A percentile compares a stretch with the other conserved stretches of the same genome.
phyloP scores from a whole-genome alignment of 1,139 yeast species.

The Yamadazyma oceani region DNA sequence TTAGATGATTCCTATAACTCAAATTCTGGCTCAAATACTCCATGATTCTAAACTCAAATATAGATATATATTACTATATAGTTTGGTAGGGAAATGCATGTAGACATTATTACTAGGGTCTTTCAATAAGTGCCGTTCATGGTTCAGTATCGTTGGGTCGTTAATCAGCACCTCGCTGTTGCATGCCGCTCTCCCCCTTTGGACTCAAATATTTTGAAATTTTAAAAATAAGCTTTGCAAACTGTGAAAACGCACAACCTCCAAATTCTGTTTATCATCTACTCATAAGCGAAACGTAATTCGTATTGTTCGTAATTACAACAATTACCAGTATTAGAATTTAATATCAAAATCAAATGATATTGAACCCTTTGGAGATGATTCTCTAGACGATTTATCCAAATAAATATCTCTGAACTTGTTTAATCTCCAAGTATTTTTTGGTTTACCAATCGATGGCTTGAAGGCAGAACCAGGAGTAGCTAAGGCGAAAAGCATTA shows the following conservation, averaged over 20 bases:
- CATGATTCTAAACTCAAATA: not conserved
- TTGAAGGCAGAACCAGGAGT: constrained; percentile 44
- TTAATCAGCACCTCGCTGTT: too few relatives aligned
- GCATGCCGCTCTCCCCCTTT: too few relatives aligned
- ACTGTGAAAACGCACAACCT: too few relatives aligned
- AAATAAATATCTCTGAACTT: constrained; percentile 32
- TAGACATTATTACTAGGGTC: too few relatives aligned
- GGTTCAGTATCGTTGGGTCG: too few relatives aligned
- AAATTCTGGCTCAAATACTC: constrained; percentile 1
- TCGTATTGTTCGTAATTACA: not conserved
- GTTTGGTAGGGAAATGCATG: too few relatives aligned
- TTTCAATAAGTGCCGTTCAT: too few relatives aligned
- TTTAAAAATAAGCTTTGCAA: too few relatives aligned
- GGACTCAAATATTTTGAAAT: too few relatives aligned
- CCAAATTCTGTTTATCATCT: too few relatives aligned
- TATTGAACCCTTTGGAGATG: constrained; percentile 4
- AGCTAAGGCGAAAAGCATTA: constrained; percentile 38
- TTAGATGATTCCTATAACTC: constrained; percentile 22
- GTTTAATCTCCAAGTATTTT: constrained; percentile 38
- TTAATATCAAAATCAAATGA: constrained; percentile 2
- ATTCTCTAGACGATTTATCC: constrained; percentile 16
- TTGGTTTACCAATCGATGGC: constrained; percentile 36
- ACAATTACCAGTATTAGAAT: not conserved
- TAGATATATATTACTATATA: too few relatives aligned
- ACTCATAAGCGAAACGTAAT: not conserved